Evolutionary conservation across 1,284 basidiomycete species (phyloP).

Genomic region (Chalciporus sp.): DNA sequence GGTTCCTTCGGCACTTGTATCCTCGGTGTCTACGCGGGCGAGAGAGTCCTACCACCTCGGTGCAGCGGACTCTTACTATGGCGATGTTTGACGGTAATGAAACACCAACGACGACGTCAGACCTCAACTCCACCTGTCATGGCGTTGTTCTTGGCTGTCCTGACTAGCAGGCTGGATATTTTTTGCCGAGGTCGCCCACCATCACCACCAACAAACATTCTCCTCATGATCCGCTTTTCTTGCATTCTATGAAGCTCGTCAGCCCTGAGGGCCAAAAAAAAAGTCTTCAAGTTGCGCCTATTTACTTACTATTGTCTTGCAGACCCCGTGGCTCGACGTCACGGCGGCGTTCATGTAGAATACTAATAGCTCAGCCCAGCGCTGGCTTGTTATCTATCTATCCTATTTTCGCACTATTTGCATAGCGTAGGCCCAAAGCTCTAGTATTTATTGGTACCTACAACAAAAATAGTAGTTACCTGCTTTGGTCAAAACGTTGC

Average conservation of each 20-base stretch:
- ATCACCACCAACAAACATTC: not conserved
- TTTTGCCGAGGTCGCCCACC: conserved; percentile 6
- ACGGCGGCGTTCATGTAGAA: conserved; percentile 1
- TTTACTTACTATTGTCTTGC: conserved; percentile 17
- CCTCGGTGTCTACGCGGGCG: conserved; percentile 22
- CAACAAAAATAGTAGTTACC: conserved; percentile 6
- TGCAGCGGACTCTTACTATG: conserved; percentile 27
- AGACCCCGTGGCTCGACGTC: conserved; percentile 11
- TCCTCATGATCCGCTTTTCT: conserved; percentile 10
- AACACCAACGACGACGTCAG: conserved; percentile 11
- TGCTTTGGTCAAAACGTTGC: not conserved
- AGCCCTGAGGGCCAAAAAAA: conserved; percentile 7
- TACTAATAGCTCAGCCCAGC: conserved; percentile 20
- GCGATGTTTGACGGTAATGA: conserved; percentile 35
- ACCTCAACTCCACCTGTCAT: conserved; percentile 1
- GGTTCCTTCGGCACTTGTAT: conserved; percentile 19
- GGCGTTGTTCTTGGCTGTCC: conserved; percentile 10
- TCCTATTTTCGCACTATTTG: conserved; percentile 22
- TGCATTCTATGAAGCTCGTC: conserved; percentile 5
- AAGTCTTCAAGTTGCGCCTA: conserved; percentile 1
- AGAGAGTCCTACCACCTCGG: conserved; percentile 15
- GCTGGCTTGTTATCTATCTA: conserved; percentile 30
- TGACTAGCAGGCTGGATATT: conserved; percentile 2
- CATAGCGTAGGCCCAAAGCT: not conserved
- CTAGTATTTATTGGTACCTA: conserved; percentile 21